Base-by-base conservation (phyloP, 805 yeast species). In the Komagataella ulmi region DNA sequence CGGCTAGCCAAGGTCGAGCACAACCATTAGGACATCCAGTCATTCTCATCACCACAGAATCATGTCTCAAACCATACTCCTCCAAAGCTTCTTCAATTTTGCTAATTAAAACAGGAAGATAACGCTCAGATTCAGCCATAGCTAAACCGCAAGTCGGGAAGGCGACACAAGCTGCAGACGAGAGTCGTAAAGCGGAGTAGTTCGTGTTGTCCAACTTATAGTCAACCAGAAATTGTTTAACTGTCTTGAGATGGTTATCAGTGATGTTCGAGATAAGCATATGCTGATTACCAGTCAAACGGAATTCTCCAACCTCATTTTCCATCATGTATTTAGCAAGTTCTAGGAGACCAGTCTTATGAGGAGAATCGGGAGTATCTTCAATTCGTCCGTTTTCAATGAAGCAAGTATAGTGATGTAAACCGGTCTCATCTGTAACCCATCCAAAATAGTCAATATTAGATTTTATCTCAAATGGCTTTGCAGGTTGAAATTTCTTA, bases 11-110 rank as follows among this genome's bases (percentile, higher is more conserved):
- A 24, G 98, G 98, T 68, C 98, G 82, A 21, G 98, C 93, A 74
- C 98, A 91, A 58, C 98, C 98, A 67, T 91, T 91, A 52, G 97
- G 97, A 76, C 98, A 91, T 53, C 98, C 98, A 30, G 97, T 91
- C 97, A 91, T 90, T 73, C 98, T 81, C 95, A 91, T 85, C 21
- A 89, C 96, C 58, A 91, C 77, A 6, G 96, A 83, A 68, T 91
- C 98, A 61, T 89, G 96, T 64, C 96, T 85, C 60, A 91, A 77
- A 7, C 98, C 98, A 57, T 82, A 81, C 62, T 89, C 96, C 69
- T 91, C 97, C 53, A 91, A 73, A 18, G 88, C 81, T n/a, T 73
- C 78, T 68, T 91, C 98, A 54, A 91, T 71, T 69, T 89, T 88
- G 56, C 83, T 67, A 58, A 91, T 79, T 60, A 91, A 75, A 49